Conservation (phyloP, 2,329 filamentous ascomycete genomes). For the Scolecobasidium constrictum region DNA sequence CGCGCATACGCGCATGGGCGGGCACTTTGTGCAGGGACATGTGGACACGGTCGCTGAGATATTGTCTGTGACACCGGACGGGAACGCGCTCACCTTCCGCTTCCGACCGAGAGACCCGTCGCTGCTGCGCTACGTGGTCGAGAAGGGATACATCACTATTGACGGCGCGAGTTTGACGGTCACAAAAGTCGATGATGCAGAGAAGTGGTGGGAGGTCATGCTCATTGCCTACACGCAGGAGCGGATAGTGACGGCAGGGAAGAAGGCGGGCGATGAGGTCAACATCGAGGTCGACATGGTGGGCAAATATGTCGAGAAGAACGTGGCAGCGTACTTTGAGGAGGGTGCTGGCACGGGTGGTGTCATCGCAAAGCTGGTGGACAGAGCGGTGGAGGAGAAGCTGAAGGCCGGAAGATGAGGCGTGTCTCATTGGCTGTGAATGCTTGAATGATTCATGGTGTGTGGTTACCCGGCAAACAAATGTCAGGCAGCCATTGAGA, state of each 20-base stretch:
- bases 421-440: too few relatives aligned
- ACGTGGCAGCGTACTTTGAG: constrained; percentile 68
- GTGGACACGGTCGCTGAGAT: constrained; percentile 84
- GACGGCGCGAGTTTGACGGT: constrained; percentile 93
- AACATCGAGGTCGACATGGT: constrained; percentile 92
- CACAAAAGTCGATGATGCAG: constrained; percentile 68
- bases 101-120: constrained; percentile 59
- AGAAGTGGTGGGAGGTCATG: constrained; percentile 93
- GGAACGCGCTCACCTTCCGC: constrained; percentile 81
- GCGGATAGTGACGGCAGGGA: constrained; percentile 71
- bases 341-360: constrained; percentile 40
- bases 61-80: constrained; percentile 61
- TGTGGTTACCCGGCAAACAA: neutral
- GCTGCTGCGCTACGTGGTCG: constrained; percentile 78
- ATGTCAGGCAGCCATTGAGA: neutral
- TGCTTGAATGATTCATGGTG: neutral
- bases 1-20: constrained; percentile 88
- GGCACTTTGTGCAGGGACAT: constrained; percentile 96
- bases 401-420: constrained; percentile 30
- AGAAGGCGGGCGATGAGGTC: constrained; percentile 68
- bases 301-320: constrained; percentile 82
- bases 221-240: constrained; percentile 94
- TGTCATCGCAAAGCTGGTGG: constrained; percentile 42
- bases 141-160: constrained; percentile 91
- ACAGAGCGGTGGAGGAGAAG: constrained; percentile 63